phyloP scores from a whole-genome alignment of 2,329 filamentous ascomycete genomes.

The Raffaelea albimanens region DNA sequence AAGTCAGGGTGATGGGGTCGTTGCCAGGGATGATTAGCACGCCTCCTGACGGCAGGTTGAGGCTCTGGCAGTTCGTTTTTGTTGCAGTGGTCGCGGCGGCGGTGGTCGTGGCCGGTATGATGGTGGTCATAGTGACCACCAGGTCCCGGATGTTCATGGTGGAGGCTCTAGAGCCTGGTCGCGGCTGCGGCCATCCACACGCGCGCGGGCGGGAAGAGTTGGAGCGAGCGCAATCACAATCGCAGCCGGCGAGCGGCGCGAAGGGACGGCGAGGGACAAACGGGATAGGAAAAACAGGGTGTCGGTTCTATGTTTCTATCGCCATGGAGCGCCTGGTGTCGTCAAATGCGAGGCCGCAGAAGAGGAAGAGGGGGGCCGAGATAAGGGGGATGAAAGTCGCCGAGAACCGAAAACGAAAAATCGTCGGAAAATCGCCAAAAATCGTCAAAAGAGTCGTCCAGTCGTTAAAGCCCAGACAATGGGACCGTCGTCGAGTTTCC shows the following conservation, averaged over 20 bases:
- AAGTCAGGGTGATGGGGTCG: constrained; percentile 48
- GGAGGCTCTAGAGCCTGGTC: constrained; percentile 2
- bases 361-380: not conserved
- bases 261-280: too few relatives aligned
- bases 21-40: constrained; percentile 40
- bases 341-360: too few relatives aligned
- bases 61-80: constrained; percentile 24
- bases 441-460: too few relatives aligned
- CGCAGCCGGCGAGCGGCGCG: too few relatives aligned
- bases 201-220: not conserved
- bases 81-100: not conserved
- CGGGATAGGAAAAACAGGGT: too few relatives aligned
- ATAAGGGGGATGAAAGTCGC: too few relatives aligned
- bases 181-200: constrained; percentile 10
- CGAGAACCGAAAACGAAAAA: too few relatives aligned
- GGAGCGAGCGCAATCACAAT: not conserved
- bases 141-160: constrained; percentile 7
- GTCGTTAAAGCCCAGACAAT: too few relatives aligned
- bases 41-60: constrained; percentile 33
- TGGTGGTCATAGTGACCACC: not conserved
- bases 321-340: constrained; percentile 3
- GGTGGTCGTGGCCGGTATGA: not conserved
- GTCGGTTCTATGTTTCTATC: not conserved
- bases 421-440: not conserved
- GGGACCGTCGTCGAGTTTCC: too few relatives aligned